A percentile compares a stretch with the other conserved stretches of the same genome.
These are phyloP conservation scores for Penicillium sp. DNA, from an alignment of 2,329 filamentous ascomycete species.

Conservation along the genomic window DNA sequence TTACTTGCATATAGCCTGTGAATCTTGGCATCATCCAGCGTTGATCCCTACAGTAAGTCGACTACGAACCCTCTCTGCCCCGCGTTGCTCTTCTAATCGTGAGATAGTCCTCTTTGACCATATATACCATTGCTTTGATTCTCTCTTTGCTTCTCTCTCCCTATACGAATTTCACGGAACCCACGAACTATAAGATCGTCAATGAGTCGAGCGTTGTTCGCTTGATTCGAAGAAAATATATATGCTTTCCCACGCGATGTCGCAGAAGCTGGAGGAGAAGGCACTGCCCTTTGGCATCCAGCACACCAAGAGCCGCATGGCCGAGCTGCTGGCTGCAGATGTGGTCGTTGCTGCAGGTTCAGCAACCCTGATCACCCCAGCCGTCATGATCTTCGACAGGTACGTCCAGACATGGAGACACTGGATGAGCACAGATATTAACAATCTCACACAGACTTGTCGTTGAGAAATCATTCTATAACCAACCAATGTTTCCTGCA, in stretches of 20 bases:
- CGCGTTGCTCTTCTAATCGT: conserved; percentile 22
- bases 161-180: background rate
- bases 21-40: background rate
- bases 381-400: conserved; percentile 83
- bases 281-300: conserved; percentile 29
- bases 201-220: conserved; percentile 6
- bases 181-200: background rate
- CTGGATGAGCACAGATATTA: conserved; percentile 1
- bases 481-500: conserved; percentile 34
- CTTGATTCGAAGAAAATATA: background rate
- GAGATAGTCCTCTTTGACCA: background rate
- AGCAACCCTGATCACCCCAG: conserved; percentile 71
- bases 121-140: background rate
- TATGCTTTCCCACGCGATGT: conserved; percentile 21
- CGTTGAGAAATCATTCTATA: conserved; percentile 43
- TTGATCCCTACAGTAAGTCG: conserved; percentile 20
- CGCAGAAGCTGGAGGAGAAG: conserved; percentile 27
- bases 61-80: conserved; percentile 17
- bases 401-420: conserved; percentile 37
- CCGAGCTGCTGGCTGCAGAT: conserved; percentile 61
- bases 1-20: background rate
- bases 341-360: conserved; percentile 66
- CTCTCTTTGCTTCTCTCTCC: background rate
- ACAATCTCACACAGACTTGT: conserved; percentile 37
- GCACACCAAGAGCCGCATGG: conserved; percentile 37